These are phyloP conservation scores for Neoboletus brunneissimus DNA, from an alignment of 768 basidiomycete genomes.

Conservation along the genomic window DNA sequence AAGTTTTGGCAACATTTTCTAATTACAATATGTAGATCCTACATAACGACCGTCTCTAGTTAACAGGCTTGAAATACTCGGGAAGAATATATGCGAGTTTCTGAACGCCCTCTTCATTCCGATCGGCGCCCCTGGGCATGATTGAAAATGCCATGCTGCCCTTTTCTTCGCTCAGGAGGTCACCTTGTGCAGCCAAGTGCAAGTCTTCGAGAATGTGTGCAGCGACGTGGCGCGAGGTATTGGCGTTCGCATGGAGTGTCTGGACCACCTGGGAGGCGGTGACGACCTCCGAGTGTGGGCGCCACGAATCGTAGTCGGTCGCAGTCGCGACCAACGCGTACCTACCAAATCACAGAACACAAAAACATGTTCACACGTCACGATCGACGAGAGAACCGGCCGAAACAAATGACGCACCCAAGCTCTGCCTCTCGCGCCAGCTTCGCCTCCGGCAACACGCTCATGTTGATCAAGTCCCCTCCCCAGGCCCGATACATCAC, in stretches of 20 bases:
- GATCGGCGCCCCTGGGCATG: slow-evolving; percentile 63
- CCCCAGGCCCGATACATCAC: slow-evolving; percentile 92
- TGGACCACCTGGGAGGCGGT: slow-evolving; percentile 91
- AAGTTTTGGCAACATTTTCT: too few relatives aligned
- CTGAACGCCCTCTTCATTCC: slow-evolving; percentile 56
- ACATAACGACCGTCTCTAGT: slow-evolving; percentile 1
- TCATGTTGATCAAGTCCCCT: slow-evolving; percentile 98
- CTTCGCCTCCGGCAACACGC: slow-evolving; percentile 94
- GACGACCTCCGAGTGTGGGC: slow-evolving; percentile 74
- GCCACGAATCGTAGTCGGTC: slow-evolving; percentile 97
- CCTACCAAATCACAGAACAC: too few relatives aligned
- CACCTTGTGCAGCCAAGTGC: slow-evolving; percentile 54
- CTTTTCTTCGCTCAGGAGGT: slow-evolving; percentile 62
- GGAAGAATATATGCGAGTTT: slow-evolving; percentile 79
- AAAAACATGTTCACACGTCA: too few relatives aligned
- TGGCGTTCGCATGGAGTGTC: slow-evolving; percentile 82
- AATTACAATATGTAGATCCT: too few relatives aligned
- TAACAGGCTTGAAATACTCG: slow-evolving; percentile 53
- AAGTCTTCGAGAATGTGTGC: slow-evolving; percentile 68
- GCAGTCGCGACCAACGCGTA: slow-evolving; percentile 89
- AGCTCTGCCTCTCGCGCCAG: slow-evolving; percentile 93
- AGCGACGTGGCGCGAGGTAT: slow-evolving; percentile 77
- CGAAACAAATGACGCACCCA: slow-evolving; percentile 44
- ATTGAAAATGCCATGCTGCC: slow-evolving; percentile 87
- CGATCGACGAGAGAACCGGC: background rate